Evolutionary conservation across 106 monocot species (phyloP), one percentile per base, ranked within the genome.

Genomic region (Dendrobium catenatum): DNA sequence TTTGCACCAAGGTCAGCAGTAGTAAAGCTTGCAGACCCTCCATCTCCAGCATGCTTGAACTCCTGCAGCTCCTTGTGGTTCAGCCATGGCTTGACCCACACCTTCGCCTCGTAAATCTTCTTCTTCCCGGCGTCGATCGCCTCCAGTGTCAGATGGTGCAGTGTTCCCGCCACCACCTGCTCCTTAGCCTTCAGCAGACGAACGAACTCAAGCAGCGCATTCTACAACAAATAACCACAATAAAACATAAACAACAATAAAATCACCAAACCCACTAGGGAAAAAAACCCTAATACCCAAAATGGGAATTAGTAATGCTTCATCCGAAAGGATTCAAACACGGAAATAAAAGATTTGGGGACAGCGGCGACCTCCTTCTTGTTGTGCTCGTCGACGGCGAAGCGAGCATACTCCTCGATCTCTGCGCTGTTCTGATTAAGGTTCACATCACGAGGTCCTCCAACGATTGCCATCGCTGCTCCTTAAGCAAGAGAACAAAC

Each of bases 381-480:
- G 88, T 91, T 91, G 86, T 88, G 85, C 64, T 88, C 88, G 33
- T 84, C 82, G 68, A 88, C 79, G 15, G 91, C 91, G 79, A 91
- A 88, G 37, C 86, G 84, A 55, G 86, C 88, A 78, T 88, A 84
- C 18, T 86, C 77, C 19, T 81, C 83, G 66, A 84, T 79, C 78
- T 83, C 58, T 26, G 51, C 40, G 72, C 78, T 81, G 81, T 90
- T 90, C 86, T 90, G 73, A 16, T 11, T 51, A 22, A 67, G 77
- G 20, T 16, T 24, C n/a, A 55, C 46, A 33, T 87, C 87, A 10
- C 51, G 73, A 42, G 75, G 22, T 33, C 85, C 87, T 75, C 89
- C 89, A 0, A 78, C 0, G 67, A 61, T 80, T 37, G 54, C 77
- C 85, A 31, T 88, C 51, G 51, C 51, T 13, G 51, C 51, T 13